Conservation (phyloP, 2,329 filamentous ascomycete genomes). For the Hymenoscyphus occultus region DNA sequence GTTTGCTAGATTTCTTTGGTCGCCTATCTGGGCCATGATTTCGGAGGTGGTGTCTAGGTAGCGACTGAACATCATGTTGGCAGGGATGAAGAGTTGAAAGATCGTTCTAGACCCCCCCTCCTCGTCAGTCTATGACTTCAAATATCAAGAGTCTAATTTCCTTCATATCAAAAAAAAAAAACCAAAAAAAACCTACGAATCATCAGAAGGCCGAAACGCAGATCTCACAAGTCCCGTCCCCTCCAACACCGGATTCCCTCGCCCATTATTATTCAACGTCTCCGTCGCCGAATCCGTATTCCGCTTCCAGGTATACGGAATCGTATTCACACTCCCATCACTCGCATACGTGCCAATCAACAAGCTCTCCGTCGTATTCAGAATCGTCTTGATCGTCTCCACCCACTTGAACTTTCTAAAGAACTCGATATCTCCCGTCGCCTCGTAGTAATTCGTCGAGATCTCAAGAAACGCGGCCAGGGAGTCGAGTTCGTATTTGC, state of each 20-base stretch:
- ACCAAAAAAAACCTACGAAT: conserved; percentile 51
- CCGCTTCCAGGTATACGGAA: conserved; percentile 75
- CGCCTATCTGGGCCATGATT: conserved; percentile 52
- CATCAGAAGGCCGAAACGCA: conserved; percentile 88
- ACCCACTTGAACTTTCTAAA: conserved; percentile 75
- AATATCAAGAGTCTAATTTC: background rate
- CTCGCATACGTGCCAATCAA: conserved; percentile 69
- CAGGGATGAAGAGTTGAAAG: conserved; percentile 82
- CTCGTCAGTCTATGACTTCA: background rate
- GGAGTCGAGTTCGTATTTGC: conserved; percentile 94
- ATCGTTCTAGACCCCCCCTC: conserved; percentile 45
- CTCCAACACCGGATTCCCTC: conserved; percentile 73
- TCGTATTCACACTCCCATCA: conserved; percentile 52
- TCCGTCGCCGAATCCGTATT: conserved; percentile 72
- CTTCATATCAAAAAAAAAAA: background rate
- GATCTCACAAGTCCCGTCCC: conserved; percentile 79
- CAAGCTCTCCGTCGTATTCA: conserved; percentile 68
- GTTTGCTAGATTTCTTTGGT: conserved; percentile 48
- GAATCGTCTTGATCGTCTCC: conserved; percentile 64
- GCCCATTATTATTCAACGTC: conserved; percentile 72
- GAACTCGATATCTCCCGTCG: conserved; percentile 68
- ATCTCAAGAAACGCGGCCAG: conserved; percentile 83
- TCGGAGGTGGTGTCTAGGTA: conserved; percentile 54
- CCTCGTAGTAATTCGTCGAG: conserved; percentile 73
- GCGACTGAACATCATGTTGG: conserved; percentile 78